A percentile compares a stretch with the other conserved stretches of the same genome.
Evolutionary conservation across 1,284 basidiomycete genomes (phyloP).

Genomic region (Malassezia nana): DNA sequence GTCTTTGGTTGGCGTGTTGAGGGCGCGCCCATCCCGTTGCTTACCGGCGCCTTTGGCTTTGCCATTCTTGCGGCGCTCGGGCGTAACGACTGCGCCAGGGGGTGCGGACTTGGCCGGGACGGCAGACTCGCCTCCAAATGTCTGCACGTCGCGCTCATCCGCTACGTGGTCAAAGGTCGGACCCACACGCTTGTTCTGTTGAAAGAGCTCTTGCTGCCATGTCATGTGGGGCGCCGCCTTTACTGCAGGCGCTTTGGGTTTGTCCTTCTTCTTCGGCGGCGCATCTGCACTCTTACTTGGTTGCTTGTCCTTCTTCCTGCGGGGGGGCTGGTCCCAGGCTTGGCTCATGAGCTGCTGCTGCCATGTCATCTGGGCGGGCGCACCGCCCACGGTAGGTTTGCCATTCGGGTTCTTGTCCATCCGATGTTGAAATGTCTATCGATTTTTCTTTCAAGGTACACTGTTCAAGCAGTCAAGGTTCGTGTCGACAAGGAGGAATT

Average conservation of each 20-base stretch:
- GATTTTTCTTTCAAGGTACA: background rate
- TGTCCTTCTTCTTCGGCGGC: background rate
- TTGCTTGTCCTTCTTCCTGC: slow-evolving; percentile 11
- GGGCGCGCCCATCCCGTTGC: background rate
- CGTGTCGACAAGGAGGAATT: background rate
- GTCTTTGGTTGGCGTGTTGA: slow-evolving; percentile 4
- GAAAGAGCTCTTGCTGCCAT: slow-evolving; percentile 17
- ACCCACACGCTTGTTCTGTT: background rate
- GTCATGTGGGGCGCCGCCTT: background rate
- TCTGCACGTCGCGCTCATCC: slow-evolving; percentile 10
- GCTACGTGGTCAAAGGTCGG: slow-evolving; percentile 10
- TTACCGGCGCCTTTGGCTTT: background rate
- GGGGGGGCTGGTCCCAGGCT: background rate
- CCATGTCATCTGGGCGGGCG: slow-evolving; percentile 10
- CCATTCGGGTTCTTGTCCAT: background rate
- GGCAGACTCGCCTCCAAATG: slow-evolving; percentile 8
- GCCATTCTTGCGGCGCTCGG: slow-evolving; percentile 1
- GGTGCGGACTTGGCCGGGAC: background rate
- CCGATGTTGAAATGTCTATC: background rate
- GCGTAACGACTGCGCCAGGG: background rate
- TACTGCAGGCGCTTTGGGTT: background rate
- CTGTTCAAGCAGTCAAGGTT: background rate
- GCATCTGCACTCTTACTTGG: background rate
- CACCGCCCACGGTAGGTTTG: background rate
- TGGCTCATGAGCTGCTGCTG: slow-evolving; percentile 14